A percentile compares a stretch with the other conserved stretches of the same genome.
Conservation (phyloP, 257 asterid genomes). For the Catharanthus roseus region DNA sequence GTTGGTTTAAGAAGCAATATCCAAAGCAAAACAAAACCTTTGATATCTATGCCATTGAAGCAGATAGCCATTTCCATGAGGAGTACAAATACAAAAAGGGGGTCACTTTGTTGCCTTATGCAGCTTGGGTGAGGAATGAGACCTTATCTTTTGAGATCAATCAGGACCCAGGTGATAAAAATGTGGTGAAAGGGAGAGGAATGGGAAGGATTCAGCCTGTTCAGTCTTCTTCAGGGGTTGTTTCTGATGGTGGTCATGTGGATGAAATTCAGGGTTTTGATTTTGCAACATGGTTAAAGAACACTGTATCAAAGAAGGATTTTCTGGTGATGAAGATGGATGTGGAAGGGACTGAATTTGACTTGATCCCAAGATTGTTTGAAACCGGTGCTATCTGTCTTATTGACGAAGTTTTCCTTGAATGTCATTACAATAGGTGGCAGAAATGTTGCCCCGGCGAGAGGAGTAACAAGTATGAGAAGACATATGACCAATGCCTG, state of each 20-base stretch:
- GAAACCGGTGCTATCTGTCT: constrained; percentile 84
- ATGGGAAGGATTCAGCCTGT: constrained; percentile 94
- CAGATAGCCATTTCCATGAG: constrained; percentile 65
- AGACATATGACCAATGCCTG: constrained; percentile 84
- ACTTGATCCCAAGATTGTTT: constrained; percentile 76
- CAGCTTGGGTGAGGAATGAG: constrained; percentile 96
- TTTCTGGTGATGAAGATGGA: constrained; percentile 98
- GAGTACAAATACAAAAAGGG: constrained; percentile 73
- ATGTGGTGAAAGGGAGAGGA: constrained; percentile 69
- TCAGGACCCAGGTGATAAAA: constrained; percentile 61
- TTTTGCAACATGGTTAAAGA: constrained; percentile 88
- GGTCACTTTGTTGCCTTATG: constrained; percentile 76
- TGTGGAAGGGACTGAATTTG: constrained; percentile 96
- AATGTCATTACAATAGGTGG: constrained; percentile 96
- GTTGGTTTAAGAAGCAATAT: constrained; percentile 97
- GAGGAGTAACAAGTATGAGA: constrained; percentile 68
- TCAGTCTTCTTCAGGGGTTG: constrained; percentile 41
- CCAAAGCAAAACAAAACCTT: constrained; percentile 90
- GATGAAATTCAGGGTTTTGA: constrained; percentile 87
- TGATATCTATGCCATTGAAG: constrained; percentile 87
- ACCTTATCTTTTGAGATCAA: constrained; percentile 75
- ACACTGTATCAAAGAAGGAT: constrained; percentile 56
- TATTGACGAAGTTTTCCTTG: constrained; percentile 88
- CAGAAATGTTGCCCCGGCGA: constrained; percentile 96
- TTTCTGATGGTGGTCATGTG: constrained; percentile 44